These are phyloP conservation scores for Mycena citricolor DNA, from an alignment of 1,284 basidiomycete species.

Conservation along the genomic window DNA sequence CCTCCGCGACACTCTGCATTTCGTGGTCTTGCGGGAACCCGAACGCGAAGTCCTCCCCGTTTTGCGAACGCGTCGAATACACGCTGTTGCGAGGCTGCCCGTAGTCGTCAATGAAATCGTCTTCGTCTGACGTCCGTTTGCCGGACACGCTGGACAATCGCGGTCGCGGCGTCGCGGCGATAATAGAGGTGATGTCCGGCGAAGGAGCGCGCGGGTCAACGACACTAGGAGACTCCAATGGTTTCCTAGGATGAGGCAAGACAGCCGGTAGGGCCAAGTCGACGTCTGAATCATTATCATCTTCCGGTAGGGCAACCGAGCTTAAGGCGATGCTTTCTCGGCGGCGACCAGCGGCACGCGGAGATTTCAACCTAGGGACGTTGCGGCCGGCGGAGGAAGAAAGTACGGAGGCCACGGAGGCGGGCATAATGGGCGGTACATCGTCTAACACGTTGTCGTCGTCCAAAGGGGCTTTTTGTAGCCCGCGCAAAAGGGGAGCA, in stretches of 20 bases:
- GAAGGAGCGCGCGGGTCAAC: slow-evolving; percentile 11
- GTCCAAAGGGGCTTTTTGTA: slow-evolving; percentile 19
- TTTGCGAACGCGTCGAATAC: slow-evolving; percentile 9
- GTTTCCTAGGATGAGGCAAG: too few species aligned
- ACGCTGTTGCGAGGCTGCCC: slow-evolving; percentile 14
- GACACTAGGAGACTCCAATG: too few species aligned
- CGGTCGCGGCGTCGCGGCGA: slow-evolving; percentile 47
- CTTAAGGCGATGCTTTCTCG: too few species aligned
- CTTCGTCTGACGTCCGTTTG: too few species aligned
- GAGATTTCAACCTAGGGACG: too few species aligned
- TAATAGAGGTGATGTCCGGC: slow-evolving; percentile 48
- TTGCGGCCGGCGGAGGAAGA: too few species aligned
- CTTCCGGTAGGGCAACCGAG: slow-evolving; percentile 13
- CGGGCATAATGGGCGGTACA: slow-evolving; percentile 14
- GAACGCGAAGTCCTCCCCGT: slow-evolving; percentile 7
- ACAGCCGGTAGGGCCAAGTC: slow-evolving; percentile 17
- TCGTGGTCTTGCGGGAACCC: slow-evolving; percentile 9
- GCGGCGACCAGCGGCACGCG: slow-evolving; percentile 1
- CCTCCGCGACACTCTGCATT: not conserved
- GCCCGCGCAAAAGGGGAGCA: slow-evolving; percentile 11
- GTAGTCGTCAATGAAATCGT: slow-evolving; percentile 39
- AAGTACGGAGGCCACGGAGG: too few species aligned
- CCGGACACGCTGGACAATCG: slow-evolving; percentile 19
- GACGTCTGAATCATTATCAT: slow-evolving; percentile 17
- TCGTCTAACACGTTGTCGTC: slow-evolving; percentile 8